Conservation (phyloP, 768 basidiomycete genomes). For the Symmetrospora coprosmae region DNA sequence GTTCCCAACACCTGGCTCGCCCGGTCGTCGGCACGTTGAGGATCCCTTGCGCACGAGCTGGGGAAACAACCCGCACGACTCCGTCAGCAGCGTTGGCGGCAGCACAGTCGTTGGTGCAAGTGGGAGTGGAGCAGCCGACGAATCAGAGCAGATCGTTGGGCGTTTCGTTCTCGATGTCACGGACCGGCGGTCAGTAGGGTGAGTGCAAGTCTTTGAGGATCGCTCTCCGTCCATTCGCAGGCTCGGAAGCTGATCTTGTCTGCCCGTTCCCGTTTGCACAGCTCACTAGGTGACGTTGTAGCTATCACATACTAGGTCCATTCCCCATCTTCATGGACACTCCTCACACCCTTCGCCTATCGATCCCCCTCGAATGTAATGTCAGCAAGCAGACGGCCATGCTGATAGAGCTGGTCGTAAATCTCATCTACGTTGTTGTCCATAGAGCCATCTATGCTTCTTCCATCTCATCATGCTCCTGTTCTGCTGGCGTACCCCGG, state of each 20-base stretch:
- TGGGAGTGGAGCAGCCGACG: conserved; percentile 3
- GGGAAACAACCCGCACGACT: too few relatives aligned
- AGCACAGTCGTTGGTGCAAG: background rate
- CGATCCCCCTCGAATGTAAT: too few relatives aligned
- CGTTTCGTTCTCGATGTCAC: conserved; percentile 20
- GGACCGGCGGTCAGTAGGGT: conserved; percentile 21
- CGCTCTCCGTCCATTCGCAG: background rate
- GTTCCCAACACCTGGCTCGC: background rate
- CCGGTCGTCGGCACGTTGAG: background rate
- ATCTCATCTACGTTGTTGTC: too few relatives aligned
- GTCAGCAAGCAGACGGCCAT: too few relatives aligned
- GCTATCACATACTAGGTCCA: conserved; percentile 15
- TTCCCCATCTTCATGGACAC: too few relatives aligned
- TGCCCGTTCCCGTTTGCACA: background rate
- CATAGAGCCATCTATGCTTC: too few relatives aligned
- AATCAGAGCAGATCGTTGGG: conserved; percentile 17
- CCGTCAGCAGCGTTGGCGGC: too few relatives aligned
- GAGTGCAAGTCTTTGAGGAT: too few relatives aligned
- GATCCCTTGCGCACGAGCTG: background rate
- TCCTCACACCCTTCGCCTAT: too few relatives aligned
- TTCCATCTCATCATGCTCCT: too few relatives aligned
- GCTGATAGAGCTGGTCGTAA: too few relatives aligned
- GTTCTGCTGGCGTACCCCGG: too few relatives aligned
- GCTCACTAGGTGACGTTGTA: conserved; percentile 10
- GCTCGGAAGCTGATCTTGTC: background rate